These are phyloP conservation scores for Fusarium buharicum DNA, from an alignment of 2,329 filamentous ascomycete genomes.

Conservation along the genomic window DNA sequence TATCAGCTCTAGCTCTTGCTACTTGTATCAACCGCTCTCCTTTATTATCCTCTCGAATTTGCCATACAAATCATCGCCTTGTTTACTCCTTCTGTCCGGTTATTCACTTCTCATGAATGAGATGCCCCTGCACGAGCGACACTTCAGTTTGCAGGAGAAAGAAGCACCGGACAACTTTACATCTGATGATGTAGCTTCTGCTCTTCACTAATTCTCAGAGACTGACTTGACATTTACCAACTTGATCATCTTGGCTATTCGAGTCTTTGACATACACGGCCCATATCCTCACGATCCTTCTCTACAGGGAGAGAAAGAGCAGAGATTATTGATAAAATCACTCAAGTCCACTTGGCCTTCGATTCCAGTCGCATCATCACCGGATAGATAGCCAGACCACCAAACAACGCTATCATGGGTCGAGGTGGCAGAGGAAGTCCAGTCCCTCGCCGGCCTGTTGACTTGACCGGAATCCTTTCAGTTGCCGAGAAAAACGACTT, in stretches of 20 bases:
- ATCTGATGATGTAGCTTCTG: slow-evolving; percentile 6
- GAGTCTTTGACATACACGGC: neutral
- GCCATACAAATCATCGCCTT: slow-evolving; percentile 13
- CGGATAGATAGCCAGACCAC: neutral
- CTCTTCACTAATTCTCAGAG: slow-evolving; percentile 9
- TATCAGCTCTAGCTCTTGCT: neutral
- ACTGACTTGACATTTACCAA: neutral
- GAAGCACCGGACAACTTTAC: neutral
- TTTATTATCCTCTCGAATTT: slow-evolving; percentile 17
- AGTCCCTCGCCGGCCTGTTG: slow-evolving; percentile 57
- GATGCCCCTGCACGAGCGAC: slow-evolving; percentile 7
- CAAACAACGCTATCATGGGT: slow-evolving; percentile 49
- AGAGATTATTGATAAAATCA: neutral
- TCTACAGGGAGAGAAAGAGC: neutral
- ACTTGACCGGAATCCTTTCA: slow-evolving; percentile 62
- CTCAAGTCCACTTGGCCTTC: neutral
- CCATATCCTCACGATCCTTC: slow-evolving; percentile 3
- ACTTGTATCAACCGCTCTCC: slow-evolving; percentile 8
- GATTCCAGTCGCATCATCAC: neutral
- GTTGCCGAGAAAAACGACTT: slow-evolving; percentile 63
- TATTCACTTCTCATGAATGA: slow-evolving; percentile 9
- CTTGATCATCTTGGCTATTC: neutral
- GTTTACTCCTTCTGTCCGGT: slow-evolving; percentile 28
- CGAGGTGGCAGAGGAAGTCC: slow-evolving; percentile 52
- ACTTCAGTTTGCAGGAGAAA: slow-evolving; percentile 8